These are phyloP conservation scores for Polysphondylium violaceum DNA, from an alignment of 78 protist genomes.

Conservation along the genomic window DNA sequence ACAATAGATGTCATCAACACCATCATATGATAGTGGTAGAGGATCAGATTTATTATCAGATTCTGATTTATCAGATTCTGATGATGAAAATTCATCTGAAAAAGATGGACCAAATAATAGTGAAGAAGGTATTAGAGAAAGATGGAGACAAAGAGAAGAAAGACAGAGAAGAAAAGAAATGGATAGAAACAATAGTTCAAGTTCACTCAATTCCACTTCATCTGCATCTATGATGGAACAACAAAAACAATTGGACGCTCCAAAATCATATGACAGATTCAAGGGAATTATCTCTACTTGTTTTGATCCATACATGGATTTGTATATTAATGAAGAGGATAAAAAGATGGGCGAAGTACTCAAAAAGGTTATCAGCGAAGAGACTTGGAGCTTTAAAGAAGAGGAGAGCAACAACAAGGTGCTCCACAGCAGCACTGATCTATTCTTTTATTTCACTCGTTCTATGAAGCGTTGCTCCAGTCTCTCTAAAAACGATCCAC, in stretches of 20 bases:
- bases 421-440: constrained; percentile 49
- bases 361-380: constrained; percentile 22
- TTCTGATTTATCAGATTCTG: too few species aligned
- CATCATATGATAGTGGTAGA: neutral
- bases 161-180: constrained; percentile 9
- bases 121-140: constrained; percentile 27
- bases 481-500: constrained; percentile 64
- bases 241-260: constrained; percentile 9
- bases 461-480: constrained; percentile 39
- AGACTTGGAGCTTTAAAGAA: constrained; percentile 59
- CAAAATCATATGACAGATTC: constrained; percentile 50
- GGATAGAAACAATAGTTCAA: constrained; percentile 12
- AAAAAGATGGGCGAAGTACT: constrained; percentile 37
- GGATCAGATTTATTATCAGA: too few species aligned
- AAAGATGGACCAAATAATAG: neutral
- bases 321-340: constrained; percentile 78
- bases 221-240: neutral
- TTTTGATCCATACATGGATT: constrained; percentile 86
- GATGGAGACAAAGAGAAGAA: constrained; percentile 36
- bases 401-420: constrained; percentile 52
- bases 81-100: neutral
- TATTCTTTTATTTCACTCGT: constrained; percentile 25
- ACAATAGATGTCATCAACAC: neutral
- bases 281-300: constrained; percentile 66
- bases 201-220: neutral